phyloP scores from a whole-genome alignment of 2,329 filamentous ascomycete genomes.

The Stachybotrys chartarum region DNA sequence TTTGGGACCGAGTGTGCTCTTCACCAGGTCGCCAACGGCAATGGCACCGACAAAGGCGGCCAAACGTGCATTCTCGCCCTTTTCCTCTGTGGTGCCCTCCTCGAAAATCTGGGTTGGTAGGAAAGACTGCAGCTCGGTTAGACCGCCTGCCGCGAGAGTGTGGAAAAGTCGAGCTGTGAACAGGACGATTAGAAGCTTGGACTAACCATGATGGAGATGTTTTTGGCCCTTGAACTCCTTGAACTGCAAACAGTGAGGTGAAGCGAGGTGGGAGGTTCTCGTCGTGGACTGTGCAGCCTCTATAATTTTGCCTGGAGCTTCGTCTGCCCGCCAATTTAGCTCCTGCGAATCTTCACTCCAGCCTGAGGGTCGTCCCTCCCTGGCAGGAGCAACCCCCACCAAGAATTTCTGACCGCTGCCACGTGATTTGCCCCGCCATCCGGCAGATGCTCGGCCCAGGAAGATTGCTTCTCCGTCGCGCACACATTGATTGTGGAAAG shows the following conservation, averaged over 20 bases:
- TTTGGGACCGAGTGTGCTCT: conserved; percentile 94
- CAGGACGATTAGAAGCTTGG: not conserved
- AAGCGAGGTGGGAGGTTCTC: not conserved
- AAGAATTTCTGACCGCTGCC: conserved; percentile 10
- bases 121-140: conserved; percentile 44
- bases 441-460: conserved; percentile 20
- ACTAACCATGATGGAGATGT: not conserved
- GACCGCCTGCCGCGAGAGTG: not conserved
- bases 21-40: conserved; percentile 93
- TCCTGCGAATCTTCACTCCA: not conserved
- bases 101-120: conserved; percentile 98
- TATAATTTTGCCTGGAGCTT: not conserved
- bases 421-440: conserved; percentile 35
- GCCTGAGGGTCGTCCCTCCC: not conserved
- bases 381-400: conserved; percentile 12
- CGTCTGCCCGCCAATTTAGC: not conserved
- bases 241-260: not conserved
- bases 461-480: conserved; percentile 33
- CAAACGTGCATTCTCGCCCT: conserved; percentile 97
- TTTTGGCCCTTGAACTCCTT: not conserved
- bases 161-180: not conserved
- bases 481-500: conserved; percentile 25
- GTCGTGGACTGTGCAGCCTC: not conserved
- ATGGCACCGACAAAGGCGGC: conserved; percentile 98
- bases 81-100: conserved; percentile 94